Evolutionary conservation across 306 rosid species (phyloP), one percentile per base, ranked within the genome.

Genomic region (Aeschynomene evenia): DNA sequence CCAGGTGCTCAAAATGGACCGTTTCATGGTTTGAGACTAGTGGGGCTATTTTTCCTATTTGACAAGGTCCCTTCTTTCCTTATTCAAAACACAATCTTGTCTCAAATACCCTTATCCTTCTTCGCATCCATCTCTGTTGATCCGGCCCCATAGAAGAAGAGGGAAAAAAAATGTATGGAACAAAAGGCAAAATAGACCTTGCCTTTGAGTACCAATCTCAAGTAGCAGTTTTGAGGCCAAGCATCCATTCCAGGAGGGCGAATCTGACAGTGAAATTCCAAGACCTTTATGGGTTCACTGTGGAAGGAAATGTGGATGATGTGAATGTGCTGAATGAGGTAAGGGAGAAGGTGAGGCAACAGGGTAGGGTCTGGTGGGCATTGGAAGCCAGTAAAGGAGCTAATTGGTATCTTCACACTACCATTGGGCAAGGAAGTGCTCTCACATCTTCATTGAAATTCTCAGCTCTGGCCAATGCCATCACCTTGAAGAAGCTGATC

Each of bases 291-390:
- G 96, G 91, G 46, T 95, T 95, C 70, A 78, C 92, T 4, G 99
- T 95, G 18, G 99, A 95, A 80, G 99, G 99, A 79, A 95, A 89
- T 91, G 99, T 95, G 65, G 99, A 95, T 67, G 97, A 95, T 82
- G 99, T 91, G 12, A 94, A 95, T 63, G 92, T 95, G 84, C 71
- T 95, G 85, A 95, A 95, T 75, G 99, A 95, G 84, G 96, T 95
- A 26, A 77, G 99, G 74, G 99, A 95, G 75, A 95, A 89, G 85
- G 99, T 95, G 77, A 87, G 97, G 78, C 84, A 89, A 63, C 99
- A 95, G 68, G 99, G 96, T 6, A 72, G 96, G 66, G 95, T 85
- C 20, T 95, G 99, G 99, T 95, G 99, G 99, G 91, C 97, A 18
- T 78, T 95, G 79, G 99, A 95, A 74, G 97, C 99, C 5, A 91